Evolutionary conservation across 768 basidiomycete genomes (phyloP).

Genomic region (Auriculariales sp.): DNA sequence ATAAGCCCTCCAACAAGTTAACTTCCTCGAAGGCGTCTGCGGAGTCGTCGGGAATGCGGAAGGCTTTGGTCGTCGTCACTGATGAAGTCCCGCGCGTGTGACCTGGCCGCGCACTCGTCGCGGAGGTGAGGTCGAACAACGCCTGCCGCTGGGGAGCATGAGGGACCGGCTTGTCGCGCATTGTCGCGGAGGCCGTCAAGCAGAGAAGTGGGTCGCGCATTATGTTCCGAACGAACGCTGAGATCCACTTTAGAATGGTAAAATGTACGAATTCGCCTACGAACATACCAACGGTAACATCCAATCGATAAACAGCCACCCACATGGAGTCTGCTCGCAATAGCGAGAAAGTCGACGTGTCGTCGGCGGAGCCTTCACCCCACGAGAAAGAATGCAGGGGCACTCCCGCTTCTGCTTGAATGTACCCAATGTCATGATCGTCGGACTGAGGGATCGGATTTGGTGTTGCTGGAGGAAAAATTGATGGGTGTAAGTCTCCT

Average conservation of each 20-base stretch:
- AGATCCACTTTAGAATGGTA: neutral
- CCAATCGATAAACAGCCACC: conserved; percentile 69
- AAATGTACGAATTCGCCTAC: neutral
- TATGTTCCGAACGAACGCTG: conserved; percentile 62
- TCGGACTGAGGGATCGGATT: conserved; percentile 66
- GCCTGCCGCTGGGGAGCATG: conserved; percentile 24
- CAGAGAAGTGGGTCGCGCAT: conserved; percentile 66
- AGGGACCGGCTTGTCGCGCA: conserved; percentile 62
- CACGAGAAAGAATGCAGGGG: conserved; percentile 56
- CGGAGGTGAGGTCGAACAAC: conserved; percentile 12
- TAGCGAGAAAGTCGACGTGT: conserved; percentile 43
- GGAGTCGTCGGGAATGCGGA: conserved; percentile 24
- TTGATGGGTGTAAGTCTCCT: conserved; percentile 31
- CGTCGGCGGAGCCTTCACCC: conserved; percentile 39
- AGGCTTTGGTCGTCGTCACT: conserved; percentile 16
- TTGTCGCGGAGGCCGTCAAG: conserved; percentile 70
- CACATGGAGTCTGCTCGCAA: conserved; percentile 67
- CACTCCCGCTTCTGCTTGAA: conserved; percentile 55
- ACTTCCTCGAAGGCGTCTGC: conserved; percentile 47
- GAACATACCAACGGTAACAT: conserved; percentile 63
- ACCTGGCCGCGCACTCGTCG: conserved; percentile 7
- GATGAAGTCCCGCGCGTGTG: conserved; percentile 16
- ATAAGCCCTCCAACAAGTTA: conserved; percentile 51
- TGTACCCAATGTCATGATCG: conserved; percentile 63
- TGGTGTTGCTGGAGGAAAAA: conserved; percentile 72